Evolutionary conservation across 306 rosid species (phyloP), one percentile per base, ranked within the genome.

Genomic region (Potentilla sterilis): DNA sequence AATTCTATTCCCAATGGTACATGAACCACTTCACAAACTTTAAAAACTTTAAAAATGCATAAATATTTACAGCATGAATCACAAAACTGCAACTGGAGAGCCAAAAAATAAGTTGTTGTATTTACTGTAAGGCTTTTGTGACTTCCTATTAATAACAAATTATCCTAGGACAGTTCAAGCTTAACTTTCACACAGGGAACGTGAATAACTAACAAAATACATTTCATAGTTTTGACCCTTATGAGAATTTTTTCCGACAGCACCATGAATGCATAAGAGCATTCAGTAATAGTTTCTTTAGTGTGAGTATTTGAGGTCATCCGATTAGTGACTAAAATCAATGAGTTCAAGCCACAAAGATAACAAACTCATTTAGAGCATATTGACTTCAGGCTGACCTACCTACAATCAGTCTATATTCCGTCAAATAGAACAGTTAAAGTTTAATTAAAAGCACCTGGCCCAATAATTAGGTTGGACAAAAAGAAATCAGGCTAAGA

Each of bases 281-380:
- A 35, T 32, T 35, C 68, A 13, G 13, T 3, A 32, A 63, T 63
- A 34, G 6, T 6, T 34, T 21, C 28, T 28, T 34, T 34, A 35
- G 69, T 38, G 14, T 7, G 11, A 18, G 69, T n/a, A 11, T 63
- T 63, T 35, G 21, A 38, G 15, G 24, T 19, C 47, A 38, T 16
- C 24, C 47, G 18, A 40, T 16, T 32, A 15, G 42, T 63, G 68
- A 15, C 68, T 8, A 63, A 35, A 62, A 35, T 3, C 9, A 62
- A 61, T 63, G 5, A 64, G 24, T 37, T 64, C 48, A 66, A 66
- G 48, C 24, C 69, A 64, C 70, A 40, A 18, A 66, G 48, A 38
- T 18, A 16, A 18, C 14, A 65, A 38, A 40, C 40, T 48, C 70
- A 66, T 66, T 40, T 40, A 66, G 47, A 66, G 34, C 70, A 9